Percentiles rank a stretch among this genome's conserved stretches.
Evolutionary conservation across 352 stramenopile species (phyloP).

Genomic region (Globisporangium perplexum): DNA sequence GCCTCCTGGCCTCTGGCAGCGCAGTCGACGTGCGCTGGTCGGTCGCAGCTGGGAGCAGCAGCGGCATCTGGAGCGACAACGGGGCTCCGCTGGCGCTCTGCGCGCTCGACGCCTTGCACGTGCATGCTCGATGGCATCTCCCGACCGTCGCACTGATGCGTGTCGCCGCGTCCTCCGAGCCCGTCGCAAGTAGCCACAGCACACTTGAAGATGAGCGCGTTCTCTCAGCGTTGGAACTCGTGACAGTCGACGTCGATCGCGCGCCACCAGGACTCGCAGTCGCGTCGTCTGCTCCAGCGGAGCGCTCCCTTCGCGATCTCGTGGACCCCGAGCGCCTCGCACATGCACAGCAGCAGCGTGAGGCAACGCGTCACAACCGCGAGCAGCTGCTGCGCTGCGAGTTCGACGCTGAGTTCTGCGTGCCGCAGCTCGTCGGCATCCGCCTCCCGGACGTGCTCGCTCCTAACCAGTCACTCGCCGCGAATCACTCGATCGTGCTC

Average conservation of each 20-base stretch:
- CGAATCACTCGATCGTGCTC: conserved; percentile 42
- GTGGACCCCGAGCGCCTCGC: neutral
- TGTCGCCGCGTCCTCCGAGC: neutral
- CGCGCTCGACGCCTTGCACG: conserved; percentile 2
- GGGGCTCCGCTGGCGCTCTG: neutral
- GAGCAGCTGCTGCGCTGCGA: conserved; percentile 26
- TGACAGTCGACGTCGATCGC: neutral
- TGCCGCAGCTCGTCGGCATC: conserved; percentile 45
- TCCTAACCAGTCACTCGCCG: conserved; percentile 17
- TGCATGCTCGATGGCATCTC: conserved; percentile 3
- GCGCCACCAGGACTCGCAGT: neutral
- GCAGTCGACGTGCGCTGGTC: neutral
- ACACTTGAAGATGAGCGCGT: neutral
- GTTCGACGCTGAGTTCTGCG: conserved; percentile 47
- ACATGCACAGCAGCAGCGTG: neutral
- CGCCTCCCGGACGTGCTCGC: conserved; percentile 31
- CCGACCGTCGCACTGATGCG: neutral
- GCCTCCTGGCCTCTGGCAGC: neutral
- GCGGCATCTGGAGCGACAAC: neutral
- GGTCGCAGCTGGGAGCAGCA: neutral
- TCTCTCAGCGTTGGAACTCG: conserved; percentile 1
- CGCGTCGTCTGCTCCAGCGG: neutral
- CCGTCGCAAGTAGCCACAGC: neutral
- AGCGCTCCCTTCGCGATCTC: neutral
- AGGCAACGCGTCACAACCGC: neutral